Conservation (phyloP, 2,329 filamentous ascomycete genomes). For the Apiospora arundinis region DNA sequence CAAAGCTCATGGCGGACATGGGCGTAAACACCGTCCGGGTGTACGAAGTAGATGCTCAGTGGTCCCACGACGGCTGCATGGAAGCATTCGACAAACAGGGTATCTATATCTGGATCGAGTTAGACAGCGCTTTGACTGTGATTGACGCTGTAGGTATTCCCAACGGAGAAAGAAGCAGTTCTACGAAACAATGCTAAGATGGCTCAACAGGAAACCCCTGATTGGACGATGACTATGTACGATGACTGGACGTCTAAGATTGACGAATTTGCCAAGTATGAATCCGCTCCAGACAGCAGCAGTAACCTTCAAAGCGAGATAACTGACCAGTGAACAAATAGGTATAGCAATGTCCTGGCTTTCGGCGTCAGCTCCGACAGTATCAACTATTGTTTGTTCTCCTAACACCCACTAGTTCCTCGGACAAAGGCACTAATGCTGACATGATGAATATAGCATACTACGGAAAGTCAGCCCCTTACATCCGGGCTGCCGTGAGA, state of each 20-base stretch:
- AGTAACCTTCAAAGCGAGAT: not conserved
- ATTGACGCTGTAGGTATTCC: slow-evolving; percentile 46
- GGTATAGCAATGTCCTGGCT: not conserved
- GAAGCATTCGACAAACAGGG: slow-evolving; percentile 70
- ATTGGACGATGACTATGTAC: slow-evolving; percentile 57
- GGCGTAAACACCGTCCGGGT: slow-evolving; percentile 64
- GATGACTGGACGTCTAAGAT: slow-evolving; percentile 66
- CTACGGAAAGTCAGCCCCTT: slow-evolving; percentile 61
- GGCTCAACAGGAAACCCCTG: slow-evolving; percentile 47
- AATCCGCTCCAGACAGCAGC: slow-evolving; percentile 35
- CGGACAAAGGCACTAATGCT: not conserved
- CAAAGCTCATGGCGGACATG: slow-evolving; percentile 24
- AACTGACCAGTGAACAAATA: not conserved
- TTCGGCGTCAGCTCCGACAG: not conserved
- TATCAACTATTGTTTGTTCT: not conserved
- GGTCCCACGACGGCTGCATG: slow-evolving; percentile 67
- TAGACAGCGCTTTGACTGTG: slow-evolving; percentile 58
- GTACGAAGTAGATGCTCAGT: slow-evolving; percentile 66
- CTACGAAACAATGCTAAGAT: not conserved
- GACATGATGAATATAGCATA: slow-evolving; percentile 60
- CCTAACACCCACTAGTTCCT: not conserved
- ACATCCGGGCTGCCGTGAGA: slow-evolving; percentile 62
- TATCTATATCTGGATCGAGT: slow-evolving; percentile 69
- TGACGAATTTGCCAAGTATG: slow-evolving; percentile 73
- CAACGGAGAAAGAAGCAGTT: not conserved